These are phyloP conservation scores for Globisporangium nagaii DNA, from an alignment of 352 stramenopile genomes.

Conservation along the genomic window DNA sequence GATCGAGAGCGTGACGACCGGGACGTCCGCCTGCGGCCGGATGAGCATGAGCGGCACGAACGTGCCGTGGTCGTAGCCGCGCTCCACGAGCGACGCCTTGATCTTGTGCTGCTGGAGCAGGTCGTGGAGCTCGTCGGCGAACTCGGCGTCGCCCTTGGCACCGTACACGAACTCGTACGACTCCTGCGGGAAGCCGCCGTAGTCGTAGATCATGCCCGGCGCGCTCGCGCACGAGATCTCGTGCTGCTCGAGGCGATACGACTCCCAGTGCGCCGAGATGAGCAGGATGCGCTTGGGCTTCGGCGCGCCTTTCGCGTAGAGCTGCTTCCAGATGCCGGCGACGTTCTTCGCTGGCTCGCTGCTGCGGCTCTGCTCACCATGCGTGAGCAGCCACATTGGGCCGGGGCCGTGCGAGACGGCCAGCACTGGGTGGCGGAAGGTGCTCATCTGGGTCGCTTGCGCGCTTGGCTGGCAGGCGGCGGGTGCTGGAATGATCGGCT, in stretches of 20 bases:
- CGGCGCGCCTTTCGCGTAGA: slow-evolving; percentile 31
- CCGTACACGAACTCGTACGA: slow-evolving; percentile 80
- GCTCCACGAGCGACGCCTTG: slow-evolving; percentile 30
- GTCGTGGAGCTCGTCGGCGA: slow-evolving; percentile 60
- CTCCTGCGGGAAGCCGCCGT: slow-evolving; percentile 80
- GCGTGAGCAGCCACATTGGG: slow-evolving; percentile 55
- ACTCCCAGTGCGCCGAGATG: slow-evolving; percentile 86
- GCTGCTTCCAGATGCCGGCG: slow-evolving; percentile 37
- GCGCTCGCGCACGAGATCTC: slow-evolving; percentile 50
- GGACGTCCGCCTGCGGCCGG: slow-evolving; percentile 76
- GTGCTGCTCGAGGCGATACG: slow-evolving; percentile 30
- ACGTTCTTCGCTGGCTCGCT: slow-evolving; percentile 33
- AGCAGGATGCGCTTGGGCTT: slow-evolving; percentile 70
- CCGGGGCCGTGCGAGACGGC: slow-evolving; percentile 59
- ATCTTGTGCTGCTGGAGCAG: slow-evolving; percentile 60
- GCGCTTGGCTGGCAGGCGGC: not conserved
- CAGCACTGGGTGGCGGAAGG: slow-evolving; percentile 29
- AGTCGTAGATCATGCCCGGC: slow-evolving; percentile 83
- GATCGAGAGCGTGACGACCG: slow-evolving; percentile 82
- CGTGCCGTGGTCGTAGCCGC: slow-evolving; percentile 86
- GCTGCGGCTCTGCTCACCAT: slow-evolving; percentile 29
- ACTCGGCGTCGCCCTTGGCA: slow-evolving; percentile 50
- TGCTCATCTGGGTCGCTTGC: not conserved
- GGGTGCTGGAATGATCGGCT: not conserved
- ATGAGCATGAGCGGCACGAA: slow-evolving; percentile 88